A percentile compares a stretch with the other conserved stretches of the same genome.
Evolutionary conservation across 2,329 filamentous ascomycete genomes (phyloP).

Genomic region (Colletotrichum sp.): DNA sequence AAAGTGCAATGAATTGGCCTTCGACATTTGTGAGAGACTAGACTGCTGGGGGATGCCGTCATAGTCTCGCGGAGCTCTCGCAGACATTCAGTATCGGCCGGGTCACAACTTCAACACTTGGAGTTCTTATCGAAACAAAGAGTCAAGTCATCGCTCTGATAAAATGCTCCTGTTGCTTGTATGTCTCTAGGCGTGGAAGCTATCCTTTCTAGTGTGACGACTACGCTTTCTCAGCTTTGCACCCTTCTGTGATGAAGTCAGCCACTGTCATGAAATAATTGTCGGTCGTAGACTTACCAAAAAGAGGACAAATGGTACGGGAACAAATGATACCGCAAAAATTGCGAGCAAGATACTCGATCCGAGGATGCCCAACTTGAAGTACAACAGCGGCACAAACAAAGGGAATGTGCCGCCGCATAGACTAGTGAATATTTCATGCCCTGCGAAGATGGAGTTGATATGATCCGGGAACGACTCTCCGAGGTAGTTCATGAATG

Average conservation of each 20-base stretch:
- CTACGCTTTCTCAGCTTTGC: slow-evolving; percentile 2
- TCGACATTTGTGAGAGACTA: neutral
- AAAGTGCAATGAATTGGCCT: neutral
- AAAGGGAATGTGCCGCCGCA: slow-evolving; percentile 12
- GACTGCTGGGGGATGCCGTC: neutral
- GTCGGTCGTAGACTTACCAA: slow-evolving; percentile 9
- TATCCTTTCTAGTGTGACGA: neutral
- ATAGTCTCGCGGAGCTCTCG: neutral
- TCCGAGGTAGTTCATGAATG: slow-evolving; percentile 5
- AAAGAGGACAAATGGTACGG: slow-evolving; percentile 15
- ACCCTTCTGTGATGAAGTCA: neutral
- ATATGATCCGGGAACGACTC: slow-evolving; percentile 10
- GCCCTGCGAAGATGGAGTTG: neutral
- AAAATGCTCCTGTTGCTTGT: neutral
- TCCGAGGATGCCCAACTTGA: neutral
- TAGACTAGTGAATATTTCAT: slow-evolving; percentile 10
- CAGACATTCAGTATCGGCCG: neutral
- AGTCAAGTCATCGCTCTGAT: neutral
- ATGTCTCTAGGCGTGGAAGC: neutral
- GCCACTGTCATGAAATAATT: neutral
- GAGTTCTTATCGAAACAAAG: neutral
- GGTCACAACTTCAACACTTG: neutral
- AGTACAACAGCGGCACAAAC: neutral
- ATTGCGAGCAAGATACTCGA: slow-evolving; percentile 11
- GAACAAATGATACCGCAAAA: slow-evolving; percentile 1